Evolutionary conservation across 495 filamentous ascomycete genomes (phyloP).

Genomic region (Amphirosellinia nigrospora): DNA sequence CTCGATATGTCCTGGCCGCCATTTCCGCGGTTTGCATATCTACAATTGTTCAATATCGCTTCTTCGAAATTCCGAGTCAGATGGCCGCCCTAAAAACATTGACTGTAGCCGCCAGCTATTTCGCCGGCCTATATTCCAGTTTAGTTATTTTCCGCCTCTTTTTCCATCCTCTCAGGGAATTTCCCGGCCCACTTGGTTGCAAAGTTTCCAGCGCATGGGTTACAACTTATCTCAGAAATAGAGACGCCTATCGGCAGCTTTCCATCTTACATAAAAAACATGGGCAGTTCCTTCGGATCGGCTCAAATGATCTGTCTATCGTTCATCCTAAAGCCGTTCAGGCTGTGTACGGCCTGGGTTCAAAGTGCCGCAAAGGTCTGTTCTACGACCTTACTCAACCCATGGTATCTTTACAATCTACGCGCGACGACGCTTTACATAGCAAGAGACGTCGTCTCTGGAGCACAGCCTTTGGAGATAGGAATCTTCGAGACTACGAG

Average conservation of each 20-base stretch:
- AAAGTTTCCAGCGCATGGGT: constrained; percentile 44
- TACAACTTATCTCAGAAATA: constrained; percentile 28
- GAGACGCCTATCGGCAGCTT: constrained; percentile 42
- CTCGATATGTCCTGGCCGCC: constrained; percentile 30
- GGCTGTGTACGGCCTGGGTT: constrained; percentile 38
- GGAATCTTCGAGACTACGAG: constrained; percentile 38
- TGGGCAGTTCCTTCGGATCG: constrained; percentile 51
- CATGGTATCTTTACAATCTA: constrained; percentile 35
- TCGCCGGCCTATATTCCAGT: constrained; percentile 43
- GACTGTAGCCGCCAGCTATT: constrained; percentile 30
- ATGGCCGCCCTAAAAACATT: constrained; percentile 14
- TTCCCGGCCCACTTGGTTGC: constrained; percentile 48
- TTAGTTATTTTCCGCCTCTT: constrained; percentile 46
- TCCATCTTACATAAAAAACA: constrained; percentile 39
- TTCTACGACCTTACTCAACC: constrained; percentile 42
- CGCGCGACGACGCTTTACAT: constrained; percentile 42
- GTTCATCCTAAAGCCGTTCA: constrained; percentile 41
- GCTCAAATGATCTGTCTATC: constrained; percentile 48
- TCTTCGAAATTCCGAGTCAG: not conserved
- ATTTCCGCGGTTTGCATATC: not conserved
- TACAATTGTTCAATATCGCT: not conserved
- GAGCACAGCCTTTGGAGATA: constrained; percentile 43
- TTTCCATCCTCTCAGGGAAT: constrained; percentile 43
- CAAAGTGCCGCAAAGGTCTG: constrained; percentile 37
- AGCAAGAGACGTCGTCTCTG: constrained; percentile 46